These are phyloP conservation scores for Hordeum vulgare DNA, from an alignment of 176 grass and related monocot species.

Conservation along the genomic window MorexV3_pseudomolecules_assembly NC_058522.1:575956341-575956840, in stretches of 20 bases:
- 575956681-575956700: too few species aligned
- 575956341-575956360: neutral
- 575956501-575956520: constrained; percentile 97
- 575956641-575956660: too few species aligned
- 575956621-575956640: too few species aligned
- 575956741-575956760: too few species aligned
- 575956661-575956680: too few species aligned
- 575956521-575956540: constrained; percentile 91
- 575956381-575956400: neutral
- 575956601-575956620: too few species aligned
- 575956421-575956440: neutral
- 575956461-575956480: neutral
- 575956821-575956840: neutral
- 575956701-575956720: too few species aligned
- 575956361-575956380: neutral
- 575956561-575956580: too few species aligned
- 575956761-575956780: neutral
- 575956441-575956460: neutral
- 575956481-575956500: constrained; percentile 59
- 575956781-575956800: too few species aligned
- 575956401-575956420: neutral
- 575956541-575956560: constrained; percentile 93
- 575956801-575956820: too few species aligned
- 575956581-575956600: too few species aligned
- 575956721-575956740: too few species aligned